Evolutionary conservation across 192 early-diverging fungal species (phyloP).

Genomic region (Coemansia sp.): DNA sequence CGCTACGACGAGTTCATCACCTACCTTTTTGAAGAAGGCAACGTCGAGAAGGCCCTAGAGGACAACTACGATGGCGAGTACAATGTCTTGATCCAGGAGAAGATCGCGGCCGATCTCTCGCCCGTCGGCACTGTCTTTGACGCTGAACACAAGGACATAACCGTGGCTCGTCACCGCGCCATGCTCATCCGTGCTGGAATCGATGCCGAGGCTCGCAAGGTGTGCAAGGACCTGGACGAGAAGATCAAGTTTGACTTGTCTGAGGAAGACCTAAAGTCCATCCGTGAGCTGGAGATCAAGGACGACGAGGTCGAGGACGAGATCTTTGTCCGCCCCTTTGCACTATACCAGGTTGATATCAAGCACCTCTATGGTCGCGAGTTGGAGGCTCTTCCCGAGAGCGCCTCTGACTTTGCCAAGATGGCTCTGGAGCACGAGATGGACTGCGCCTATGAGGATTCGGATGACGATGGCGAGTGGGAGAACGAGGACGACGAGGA

Average conservation of each 20-base stretch:
- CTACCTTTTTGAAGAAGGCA: conserved; percentile 44
- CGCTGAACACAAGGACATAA: conserved; percentile 40
- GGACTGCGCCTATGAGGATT: conserved; percentile 52
- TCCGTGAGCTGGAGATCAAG: conserved; percentile 42
- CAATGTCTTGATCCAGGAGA: conserved; percentile 47
- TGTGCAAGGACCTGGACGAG: conserved; percentile 54
- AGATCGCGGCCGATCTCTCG: conserved; percentile 52
- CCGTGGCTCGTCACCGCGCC: conserved; percentile 46
- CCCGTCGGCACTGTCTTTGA: conserved; percentile 38
- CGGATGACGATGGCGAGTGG: conserved; percentile 44
- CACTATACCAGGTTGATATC: conserved; percentile 52
- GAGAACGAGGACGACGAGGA: conserved; percentile 45
- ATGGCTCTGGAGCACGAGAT: conserved; percentile 57
- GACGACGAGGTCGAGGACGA: conserved; percentile 54
- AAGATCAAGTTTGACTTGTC: conserved; percentile 53
- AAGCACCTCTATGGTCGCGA: conserved; percentile 51
- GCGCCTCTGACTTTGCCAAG: conserved; percentile 45
- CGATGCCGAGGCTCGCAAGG: conserved; percentile 36
- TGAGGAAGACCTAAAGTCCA: conserved; percentile 42
- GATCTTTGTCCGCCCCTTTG: conserved; percentile 53
- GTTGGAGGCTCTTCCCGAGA: conserved; percentile 45
- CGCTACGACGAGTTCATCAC: conserved; percentile 53
- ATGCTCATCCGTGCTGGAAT: conserved; percentile 47
- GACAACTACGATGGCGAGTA: conserved; percentile 53
- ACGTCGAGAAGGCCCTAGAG: conserved; percentile 50